phyloP scores from a whole-genome alignment of 2,329 filamentous ascomycete species.

The Lachnellula subtilissima region DNA sequence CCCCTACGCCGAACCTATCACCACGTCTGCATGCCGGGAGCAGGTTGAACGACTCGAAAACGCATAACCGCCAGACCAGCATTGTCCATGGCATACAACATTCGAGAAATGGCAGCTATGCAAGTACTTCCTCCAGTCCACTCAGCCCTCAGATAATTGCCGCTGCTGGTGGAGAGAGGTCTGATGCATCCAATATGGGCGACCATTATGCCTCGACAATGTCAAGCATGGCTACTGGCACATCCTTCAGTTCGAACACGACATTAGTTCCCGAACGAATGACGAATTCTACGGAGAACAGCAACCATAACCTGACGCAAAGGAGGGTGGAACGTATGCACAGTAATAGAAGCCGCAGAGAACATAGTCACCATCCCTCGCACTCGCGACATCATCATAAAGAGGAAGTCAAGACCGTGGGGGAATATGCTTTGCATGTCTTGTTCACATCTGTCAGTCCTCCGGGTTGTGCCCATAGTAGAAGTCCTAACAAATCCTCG shows the following conservation, averaged over 20 bases:
- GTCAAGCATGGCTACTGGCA: constrained; percentile 24
- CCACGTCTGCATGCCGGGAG: constrained; percentile 24
- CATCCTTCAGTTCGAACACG: constrained; percentile 29
- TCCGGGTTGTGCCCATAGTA: constrained; percentile 3
- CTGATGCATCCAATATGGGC: constrained; percentile 30
- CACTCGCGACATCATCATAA: constrained; percentile 59
- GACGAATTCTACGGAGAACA: constrained; percentile 42
- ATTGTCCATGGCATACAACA: constrained; percentile 97
- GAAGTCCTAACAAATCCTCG: constrained; percentile 30
- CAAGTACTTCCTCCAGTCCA: constrained; percentile 75
- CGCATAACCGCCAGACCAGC: constrained; percentile 86
- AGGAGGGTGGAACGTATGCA: constrained; percentile 57
- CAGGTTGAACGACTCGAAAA: constrained; percentile 52
- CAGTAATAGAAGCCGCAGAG: constrained; percentile 64
- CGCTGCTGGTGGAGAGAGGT: constrained; percentile 46
- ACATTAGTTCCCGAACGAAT: constrained; percentile 31
- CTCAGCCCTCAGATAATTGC: constrained; percentile 84
- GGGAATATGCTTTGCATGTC: constrained; percentile 94
- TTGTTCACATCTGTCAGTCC: constrained; percentile 78
- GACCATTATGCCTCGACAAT: constrained; percentile 25
- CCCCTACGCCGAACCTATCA: constrained; percentile 21
- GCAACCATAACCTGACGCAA: constrained; percentile 41
- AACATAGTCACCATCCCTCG: constrained; percentile 65
- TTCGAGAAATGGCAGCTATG: constrained; percentile 80
- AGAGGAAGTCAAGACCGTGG: constrained; percentile 85